Base-by-base conservation (phyloP, 2,329 filamentous ascomycete genomes). In the Aureobasidium sp. region DNA sequence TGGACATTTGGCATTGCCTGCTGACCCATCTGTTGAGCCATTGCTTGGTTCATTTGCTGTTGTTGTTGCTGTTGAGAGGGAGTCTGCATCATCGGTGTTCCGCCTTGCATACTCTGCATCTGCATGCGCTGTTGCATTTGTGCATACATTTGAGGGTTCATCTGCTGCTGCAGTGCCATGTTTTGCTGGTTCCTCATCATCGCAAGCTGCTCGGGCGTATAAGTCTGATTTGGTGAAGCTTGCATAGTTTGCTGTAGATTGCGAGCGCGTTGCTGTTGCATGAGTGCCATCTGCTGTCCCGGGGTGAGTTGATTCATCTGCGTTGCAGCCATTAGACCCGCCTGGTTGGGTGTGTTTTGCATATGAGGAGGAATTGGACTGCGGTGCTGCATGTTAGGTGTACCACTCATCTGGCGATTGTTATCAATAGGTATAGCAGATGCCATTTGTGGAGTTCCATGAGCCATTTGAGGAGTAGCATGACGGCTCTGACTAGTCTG, bases 391-490 rank as follows among this genome's bases (percentile, higher is more conserved):
- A 74, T 68, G 39, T 72, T 71, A 26, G 74, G 74, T 13, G 73
- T 75, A 47, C 71, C 71, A 13, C 70, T 72, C 67, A 73, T 69
- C 60, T 74, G 70, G 47, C 73, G 67, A 43, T 69, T 72, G 24
- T 64, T 62, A 37, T 63, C 57, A 15, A 65, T 64, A 3, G 71
- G 71, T 56, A 72, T 67, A 20, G 69, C 69, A 52, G 67, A 66
- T 6, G 65, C 66, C 72, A 76, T 72, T 36, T 69, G 69, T 3
- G 74, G 74, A 12, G 74, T 76, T 24, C 69, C 69, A 50, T 74
- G 73, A 26, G 70, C 65, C 67, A 75, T 71, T n/a, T 74, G 73
- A 26, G 74, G 74, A 5, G 74, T 76, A 17, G 67, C 70, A 50
- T 73, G 69, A 6, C 69, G 65, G 53, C 72, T 75, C 17, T 64